Base-by-base conservation (phyloP, 2,329 filamentous ascomycete genomes). In the Talaromyces sp. region DNA sequence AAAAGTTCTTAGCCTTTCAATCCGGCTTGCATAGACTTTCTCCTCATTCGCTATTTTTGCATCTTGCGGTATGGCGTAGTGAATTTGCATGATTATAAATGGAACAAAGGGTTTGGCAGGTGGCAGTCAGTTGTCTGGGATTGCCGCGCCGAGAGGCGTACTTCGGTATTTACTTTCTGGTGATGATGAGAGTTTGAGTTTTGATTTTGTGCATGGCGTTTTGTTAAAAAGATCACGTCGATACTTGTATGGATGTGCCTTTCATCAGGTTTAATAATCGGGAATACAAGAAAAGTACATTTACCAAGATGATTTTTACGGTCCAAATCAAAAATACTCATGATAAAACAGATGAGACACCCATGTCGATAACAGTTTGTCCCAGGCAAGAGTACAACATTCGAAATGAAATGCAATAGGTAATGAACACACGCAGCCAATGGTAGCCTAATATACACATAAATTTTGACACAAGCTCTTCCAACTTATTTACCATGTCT, bases 81-180 rank as follows among this genome's bases (percentile, higher is more conserved):
- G 37, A 45, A 58, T 48, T 43, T 43, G 22, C 28, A 55, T 46
- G 19, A 28, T 46, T 35, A 48, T 33, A 33, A 54, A 40, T 25
- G 52, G 39, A 28, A 54, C 13, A 36, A 51, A 50, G 21, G 54
- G 36, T 41, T 57, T 53, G 36, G 53, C 36, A 9, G 4, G 46
- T 35, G 50, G 43, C 28, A 54, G 31, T 21, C 41, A 40, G 39
- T 36, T n/a, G 21, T 56, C n/a, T 31, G 39, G 36, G 21, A 54
- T 41, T 15, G 36, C 25, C 25, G 43, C 31, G n/a, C 35, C 37
- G 25, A 28, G 55, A 36, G 63, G 62, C 56, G 61, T 63, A 62
- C 53, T 56, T 62, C 53, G 61, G 56, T 48, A 39, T 39, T 25
- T 3, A 51, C 53, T 55, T 60, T 62, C 60, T 63, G 56, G 62